Base-by-base conservation (phyloP, 2,329 filamentous ascomycete species). In the Leptographium lundbergii region DNA sequence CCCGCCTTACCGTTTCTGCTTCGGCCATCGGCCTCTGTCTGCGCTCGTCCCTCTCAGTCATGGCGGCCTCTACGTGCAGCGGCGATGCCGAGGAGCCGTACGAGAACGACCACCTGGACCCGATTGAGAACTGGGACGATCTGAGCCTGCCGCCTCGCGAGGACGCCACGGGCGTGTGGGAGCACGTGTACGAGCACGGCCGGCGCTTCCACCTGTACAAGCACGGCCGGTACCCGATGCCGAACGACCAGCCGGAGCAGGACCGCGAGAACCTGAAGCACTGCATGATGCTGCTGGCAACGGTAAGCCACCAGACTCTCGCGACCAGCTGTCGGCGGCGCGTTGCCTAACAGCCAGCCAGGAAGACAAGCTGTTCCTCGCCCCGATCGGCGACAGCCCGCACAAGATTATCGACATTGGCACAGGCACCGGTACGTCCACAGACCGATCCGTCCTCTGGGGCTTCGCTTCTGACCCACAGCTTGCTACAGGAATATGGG, bases 361-460 rank as follows among this genome's bases (percentile, higher is more conserved):
- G 68, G 67, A 69, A 19, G 73, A 74, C 3, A 70, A 70, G 39
- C 67, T 77, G 19, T 73, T 73, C 59, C 67, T 70, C 42, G 68
- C 74, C 1, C 73, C 74, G 7, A 68, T 77, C 32, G 71, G 69
- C 7, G 65, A 71, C 13, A 61, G 69, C 22, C 74, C 74, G 0
- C 67, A 74, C 42, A 74, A 70, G 56, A 75, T 79, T 36, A 67
- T 78, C 14, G 76, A 78, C 51, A 67, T 79, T 10, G 77, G 78
- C 17, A 80, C 78, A 1, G 77, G 78, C 4, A 78, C 74, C 13
- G 75, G 75, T 73, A 65, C 64, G 63, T 25, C 36, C 10, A 7
- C 13, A 29, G 24, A 17, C 25, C 54, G 22, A 10, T 34, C 29
- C 27, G 10, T 27, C 4, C 3, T n/a, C 6, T 11, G 13, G 14